Evolutionary conservation across 306 rosid genomes (phyloP), one percentile per base, ranked within the genome.

Genomic region (Prunus persica): DNA sequence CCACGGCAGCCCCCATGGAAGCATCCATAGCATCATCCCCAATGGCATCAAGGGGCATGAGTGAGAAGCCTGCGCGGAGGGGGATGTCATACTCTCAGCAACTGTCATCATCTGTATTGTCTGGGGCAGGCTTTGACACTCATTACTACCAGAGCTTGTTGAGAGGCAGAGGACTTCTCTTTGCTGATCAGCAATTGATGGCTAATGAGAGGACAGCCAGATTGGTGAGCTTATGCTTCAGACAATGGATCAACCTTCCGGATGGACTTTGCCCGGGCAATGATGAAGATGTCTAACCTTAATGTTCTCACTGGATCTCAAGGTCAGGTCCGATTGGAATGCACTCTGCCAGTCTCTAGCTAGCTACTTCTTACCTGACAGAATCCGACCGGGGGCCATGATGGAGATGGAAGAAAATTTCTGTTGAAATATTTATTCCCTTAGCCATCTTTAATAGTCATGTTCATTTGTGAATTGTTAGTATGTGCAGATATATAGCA

Each of bases 181-280:
- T 76, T 80, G 85, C 98, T 56, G 98, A 94, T 81, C 97, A 94
- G 79, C 96, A 94, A 63, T 72, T 94, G 54, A 91, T 93, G 97
- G 88, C 85, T 12, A 66, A 82, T 16, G 76, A 73, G 82, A 87
- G 72, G 78, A 94, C 96, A 2, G 88, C 92, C 0, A 85, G 84
- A 62, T 49, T 90, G 82, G 91, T 91, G 4, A 58, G 88, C 90
- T 30, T 94, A 91, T 75, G 96, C 97, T 67, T 90, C 95, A 0
- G 97, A 91, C 15, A 89, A 90, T 11, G 93, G 97, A 54, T 84
- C 88, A 2, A 89, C 93, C 43, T 93, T 93, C 57, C 88, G 96
- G 38, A 81, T 78, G 87, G 96, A 91, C 85, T 94, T 91, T 22
- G 88, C 91, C 0, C 69, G 86, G 73, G 94, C 84, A 11, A 84